A percentile compares a stretch with the other conserved stretches of the same genome.
Evolutionary conservation across 495 filamentous ascomycete genomes (phyloP).

Genomic region (Penicillium manginii): DNA sequence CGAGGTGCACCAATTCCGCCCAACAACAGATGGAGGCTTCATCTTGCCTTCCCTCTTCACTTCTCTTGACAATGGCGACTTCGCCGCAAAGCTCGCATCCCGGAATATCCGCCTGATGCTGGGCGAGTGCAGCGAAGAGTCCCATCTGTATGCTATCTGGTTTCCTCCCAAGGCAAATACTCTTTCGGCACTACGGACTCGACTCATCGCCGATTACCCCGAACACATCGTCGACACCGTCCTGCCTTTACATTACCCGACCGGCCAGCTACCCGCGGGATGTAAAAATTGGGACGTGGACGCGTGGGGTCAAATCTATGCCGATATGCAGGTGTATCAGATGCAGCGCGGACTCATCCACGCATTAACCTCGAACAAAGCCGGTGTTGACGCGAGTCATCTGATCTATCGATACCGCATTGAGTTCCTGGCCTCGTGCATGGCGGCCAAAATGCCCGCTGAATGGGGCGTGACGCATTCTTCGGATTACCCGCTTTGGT

Average conservation of each 20-base stretch:
- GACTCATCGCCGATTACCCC: slow-evolving; percentile 59
- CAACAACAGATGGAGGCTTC: slow-evolving; percentile 53
- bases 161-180: slow-evolving; percentile 42
- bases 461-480: slow-evolving; percentile 62
- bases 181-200: slow-evolving; percentile 40
- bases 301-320: slow-evolving; percentile 59
- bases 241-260: slow-evolving; percentile 48
- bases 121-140: slow-evolving; percentile 61
- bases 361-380: slow-evolving; percentile 29
- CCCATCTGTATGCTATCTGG: slow-evolving; percentile 52
- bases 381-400: slow-evolving; percentile 29
- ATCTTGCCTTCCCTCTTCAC: slow-evolving; percentile 48
- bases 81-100: slow-evolving; percentile 43
- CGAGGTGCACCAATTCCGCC: slow-evolving; percentile 56
- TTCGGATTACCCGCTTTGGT: slow-evolving; percentile 60
- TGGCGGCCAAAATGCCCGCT: slow-evolving; percentile 40
- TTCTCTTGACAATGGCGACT: slow-evolving; percentile 51
- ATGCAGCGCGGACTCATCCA: slow-evolving; percentile 48
- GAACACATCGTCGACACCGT: slow-evolving; percentile 43
- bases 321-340: slow-evolving; percentile 59
- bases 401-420: slow-evolving; percentile 52
- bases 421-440: slow-evolving; percentile 52
- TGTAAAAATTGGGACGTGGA: slow-evolving; percentile 43
- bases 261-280: slow-evolving; percentile 29
- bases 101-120: slow-evolving; percentile 54